A percentile compares a stretch with the other conserved stretches of the same genome.
Evolutionary conservation across 2,329 filamentous ascomycete genomes (phyloP).

Genomic region (Cercospora canescens): DNA sequence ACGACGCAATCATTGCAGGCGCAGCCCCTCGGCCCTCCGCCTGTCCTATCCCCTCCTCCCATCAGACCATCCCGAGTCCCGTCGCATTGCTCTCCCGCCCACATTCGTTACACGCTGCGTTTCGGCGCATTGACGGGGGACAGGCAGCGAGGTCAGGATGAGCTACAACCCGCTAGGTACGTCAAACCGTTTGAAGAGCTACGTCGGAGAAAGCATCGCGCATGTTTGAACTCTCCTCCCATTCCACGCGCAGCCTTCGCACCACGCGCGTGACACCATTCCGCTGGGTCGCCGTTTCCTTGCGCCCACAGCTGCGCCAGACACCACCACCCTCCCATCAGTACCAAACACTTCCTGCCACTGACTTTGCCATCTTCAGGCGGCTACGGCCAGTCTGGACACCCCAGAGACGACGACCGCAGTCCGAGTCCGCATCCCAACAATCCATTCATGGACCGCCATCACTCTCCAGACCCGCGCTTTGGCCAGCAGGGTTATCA

Average conservation of each 20-base stretch:
- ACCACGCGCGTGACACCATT: background rate
- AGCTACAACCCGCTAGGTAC: constrained; percentile 29
- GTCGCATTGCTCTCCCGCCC: background rate
- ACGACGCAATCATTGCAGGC: constrained; percentile 19
- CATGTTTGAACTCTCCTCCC: constrained; percentile 13
- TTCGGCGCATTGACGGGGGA: constrained; percentile 2
- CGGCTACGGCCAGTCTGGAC: constrained; percentile 25
- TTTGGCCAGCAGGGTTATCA: constrained; percentile 83
- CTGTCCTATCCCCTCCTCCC: background rate
- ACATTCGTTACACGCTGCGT: constrained; percentile 6
- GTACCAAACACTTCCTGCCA: background rate
- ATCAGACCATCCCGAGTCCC: background rate
- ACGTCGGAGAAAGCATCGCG: background rate
- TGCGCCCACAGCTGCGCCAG: background rate
- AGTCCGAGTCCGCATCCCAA: constrained; percentile 17
- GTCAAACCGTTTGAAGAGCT: constrained; percentile 19
- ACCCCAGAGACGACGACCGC: constrained; percentile 20
- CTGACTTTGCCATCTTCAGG: constrained; percentile 13
- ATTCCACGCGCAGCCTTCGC: constrained; percentile 20
- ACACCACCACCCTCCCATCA: background rate
- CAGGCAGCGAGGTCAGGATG: constrained; percentile 17
- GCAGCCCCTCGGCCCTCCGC: constrained; percentile 4
- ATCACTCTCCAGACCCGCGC: constrained; percentile 49
- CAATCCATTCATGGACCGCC: constrained; percentile 28
- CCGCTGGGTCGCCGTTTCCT: constrained; percentile 1